Conservation (phyloP, 2,329 filamentous ascomycete species). For the Pseudogymnoascus sp. region DNA sequence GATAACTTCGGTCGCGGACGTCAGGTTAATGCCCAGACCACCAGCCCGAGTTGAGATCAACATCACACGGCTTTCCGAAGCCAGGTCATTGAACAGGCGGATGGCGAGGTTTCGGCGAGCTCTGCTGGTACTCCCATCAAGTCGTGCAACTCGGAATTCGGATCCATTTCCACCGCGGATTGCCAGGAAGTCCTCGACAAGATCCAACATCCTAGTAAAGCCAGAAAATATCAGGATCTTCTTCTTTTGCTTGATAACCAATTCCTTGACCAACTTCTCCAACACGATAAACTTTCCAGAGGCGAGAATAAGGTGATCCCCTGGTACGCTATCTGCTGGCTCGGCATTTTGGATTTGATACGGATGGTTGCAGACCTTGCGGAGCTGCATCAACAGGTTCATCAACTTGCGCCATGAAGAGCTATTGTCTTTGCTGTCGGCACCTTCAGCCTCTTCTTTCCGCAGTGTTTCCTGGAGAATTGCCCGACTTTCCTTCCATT, state of each 20-base stretch:
- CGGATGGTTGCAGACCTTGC: slow-evolving; percentile 90
- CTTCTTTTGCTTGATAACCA: slow-evolving; percentile 58
- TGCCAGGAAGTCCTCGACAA: slow-evolving; percentile 79
- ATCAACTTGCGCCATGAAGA: slow-evolving; percentile 53
- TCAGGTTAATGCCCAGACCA: slow-evolving; percentile 93
- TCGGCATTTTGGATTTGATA: slow-evolving; percentile 37
- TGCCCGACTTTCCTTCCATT: slow-evolving; percentile 40
- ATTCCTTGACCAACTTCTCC: slow-evolving; percentile 75
- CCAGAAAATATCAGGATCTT: slow-evolving; percentile 93
- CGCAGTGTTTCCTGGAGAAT: slow-evolving; percentile 38
- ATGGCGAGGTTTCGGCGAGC: slow-evolving; percentile 89
- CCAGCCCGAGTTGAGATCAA: slow-evolving; percentile 88
- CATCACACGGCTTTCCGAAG: slow-evolving; percentile 79
- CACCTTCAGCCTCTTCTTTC: slow-evolving; percentile 19
- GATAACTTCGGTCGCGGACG: slow-evolving; percentile 92
- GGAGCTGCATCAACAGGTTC: slow-evolving; percentile 90
- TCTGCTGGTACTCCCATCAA: slow-evolving; percentile 73
- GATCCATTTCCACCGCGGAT: slow-evolving; percentile 47
- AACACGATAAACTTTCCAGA: slow-evolving; percentile 82
- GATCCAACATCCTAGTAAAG: slow-evolving; percentile 79
- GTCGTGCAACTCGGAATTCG: slow-evolving; percentile 63
- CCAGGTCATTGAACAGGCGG: slow-evolving; percentile 82
- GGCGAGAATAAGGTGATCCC: slow-evolving; percentile 79
- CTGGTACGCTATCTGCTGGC: slow-evolving; percentile 50
- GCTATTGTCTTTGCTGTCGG: slow-evolving; percentile 20